Evolutionary conservation across 2,329 filamentous ascomycete genomes (phyloP).

Genomic region (Sporothrix variecibatus): DNA sequence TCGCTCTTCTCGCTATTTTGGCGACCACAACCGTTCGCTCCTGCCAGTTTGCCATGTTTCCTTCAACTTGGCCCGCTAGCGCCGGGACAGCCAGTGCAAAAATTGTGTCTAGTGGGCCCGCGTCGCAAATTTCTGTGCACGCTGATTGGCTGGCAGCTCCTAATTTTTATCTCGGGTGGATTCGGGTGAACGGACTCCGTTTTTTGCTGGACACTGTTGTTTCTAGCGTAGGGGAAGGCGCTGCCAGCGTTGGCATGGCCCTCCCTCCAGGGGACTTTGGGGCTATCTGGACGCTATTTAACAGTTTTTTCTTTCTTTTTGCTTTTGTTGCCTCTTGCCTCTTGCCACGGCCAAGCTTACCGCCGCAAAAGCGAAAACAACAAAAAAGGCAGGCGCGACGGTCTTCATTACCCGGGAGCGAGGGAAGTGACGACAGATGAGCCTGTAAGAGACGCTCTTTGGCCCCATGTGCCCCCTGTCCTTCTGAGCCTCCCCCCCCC

Average conservation of each 20-base stretch:
- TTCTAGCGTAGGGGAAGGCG: constrained; percentile 12
- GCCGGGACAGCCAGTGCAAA: constrained; percentile 20
- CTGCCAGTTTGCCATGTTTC: constrained; percentile 8
- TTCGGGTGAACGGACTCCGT: constrained; percentile 31
- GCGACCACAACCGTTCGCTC: neutral
- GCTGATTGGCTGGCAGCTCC: constrained; percentile 12
- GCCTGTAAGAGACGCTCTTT: constrained; percentile 18
- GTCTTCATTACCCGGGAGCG: constrained; percentile 21
- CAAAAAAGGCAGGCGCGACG: neutral
- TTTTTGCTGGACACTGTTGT: neutral
- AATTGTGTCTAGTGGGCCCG: constrained; percentile 10
- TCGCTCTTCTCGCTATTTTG: neutral
- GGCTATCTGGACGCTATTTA: neutral
- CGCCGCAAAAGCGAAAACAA: neutral
- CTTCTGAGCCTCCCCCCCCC: neutral
- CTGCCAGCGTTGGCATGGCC: neutral
- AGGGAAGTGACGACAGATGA: neutral
- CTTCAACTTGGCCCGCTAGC: constrained; percentile 13
- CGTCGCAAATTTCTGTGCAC: constrained; percentile 2
- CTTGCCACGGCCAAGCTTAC: constrained; percentile 3
- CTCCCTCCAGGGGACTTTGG: constrained; percentile 11
- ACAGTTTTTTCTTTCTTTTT: neutral
- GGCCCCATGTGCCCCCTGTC: constrained; percentile 18
- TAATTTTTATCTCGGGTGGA: constrained; percentile 32
- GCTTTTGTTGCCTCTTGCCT: neutral